A percentile compares a stretch with the other conserved stretches of the same genome.
phyloP scores from a whole-genome alignment of 1,284 basidiomycete species.

The Naganishia cerealis region DNA sequence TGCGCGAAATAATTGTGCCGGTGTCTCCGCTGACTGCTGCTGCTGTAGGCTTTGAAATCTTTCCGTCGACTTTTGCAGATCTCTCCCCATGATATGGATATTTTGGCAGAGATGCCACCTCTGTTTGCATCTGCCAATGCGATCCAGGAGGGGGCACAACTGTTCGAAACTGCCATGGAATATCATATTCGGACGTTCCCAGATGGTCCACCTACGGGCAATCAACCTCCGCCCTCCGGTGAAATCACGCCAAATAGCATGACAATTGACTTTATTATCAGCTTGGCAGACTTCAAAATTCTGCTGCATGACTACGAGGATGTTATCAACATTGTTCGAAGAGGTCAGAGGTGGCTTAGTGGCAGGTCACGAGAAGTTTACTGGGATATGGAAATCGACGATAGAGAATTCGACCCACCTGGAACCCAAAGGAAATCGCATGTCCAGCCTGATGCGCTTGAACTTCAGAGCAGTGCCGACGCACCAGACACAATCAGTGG shows the following conservation, averaged over 20 bases:
- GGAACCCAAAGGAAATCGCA: slow-evolving; percentile 42
- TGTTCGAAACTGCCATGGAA: slow-evolving; percentile 67
- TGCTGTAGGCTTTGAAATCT: slow-evolving; percentile 67
- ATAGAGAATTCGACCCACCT: slow-evolving; percentile 76
- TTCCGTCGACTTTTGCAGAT: slow-evolving; percentile 73
- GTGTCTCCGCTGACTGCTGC: not conserved
- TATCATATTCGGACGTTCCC: slow-evolving; percentile 57
- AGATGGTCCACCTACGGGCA: slow-evolving; percentile 45
- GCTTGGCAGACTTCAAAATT: slow-evolving; percentile 80
- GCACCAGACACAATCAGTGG: slow-evolving; percentile 47
- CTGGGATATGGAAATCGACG: slow-evolving; percentile 82
- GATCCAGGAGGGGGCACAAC: slow-evolving; percentile 62
- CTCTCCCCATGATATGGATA: slow-evolving; percentile 75
- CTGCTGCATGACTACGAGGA: slow-evolving; percentile 67
- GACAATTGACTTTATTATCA: slow-evolving; percentile 59
- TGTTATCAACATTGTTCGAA: slow-evolving; percentile 69
- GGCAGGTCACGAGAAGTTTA: slow-evolving; percentile 67
- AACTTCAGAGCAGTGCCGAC: slow-evolving; percentile 18
- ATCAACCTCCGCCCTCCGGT: slow-evolving; percentile 6
- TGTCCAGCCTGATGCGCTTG: slow-evolving; percentile 9
- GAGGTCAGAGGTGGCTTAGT: slow-evolving; percentile 84
- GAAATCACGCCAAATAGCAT: slow-evolving; percentile 40
- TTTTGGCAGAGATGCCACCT: slow-evolving; percentile 75
- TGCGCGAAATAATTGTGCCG: not conserved
- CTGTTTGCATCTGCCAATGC: slow-evolving; percentile 63